Percentiles rank a stretch among this genome's conserved stretches.
Conservation (phyloP, 2,329 filamentous ascomycete species). For the Epichloe amarillans region DNA sequence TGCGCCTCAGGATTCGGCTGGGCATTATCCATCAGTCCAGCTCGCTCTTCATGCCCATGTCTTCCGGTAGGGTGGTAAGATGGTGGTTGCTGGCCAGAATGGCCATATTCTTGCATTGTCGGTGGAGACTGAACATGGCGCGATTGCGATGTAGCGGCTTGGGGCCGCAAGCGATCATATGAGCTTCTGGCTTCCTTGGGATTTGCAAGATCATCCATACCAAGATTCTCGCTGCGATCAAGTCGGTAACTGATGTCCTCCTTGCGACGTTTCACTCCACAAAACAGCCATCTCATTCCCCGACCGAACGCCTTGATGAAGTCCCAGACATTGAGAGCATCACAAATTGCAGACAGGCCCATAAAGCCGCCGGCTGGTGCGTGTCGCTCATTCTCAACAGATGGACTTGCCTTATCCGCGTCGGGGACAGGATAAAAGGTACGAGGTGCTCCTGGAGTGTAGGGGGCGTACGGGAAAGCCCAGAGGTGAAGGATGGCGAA, state of each 20-base stretch:
- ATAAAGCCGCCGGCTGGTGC: conserved; percentile 50
- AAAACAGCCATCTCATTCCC: conserved; percentile 67
- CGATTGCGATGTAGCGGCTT: neutral
- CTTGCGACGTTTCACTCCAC: conserved; percentile 51
- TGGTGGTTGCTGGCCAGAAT: conserved; percentile 21
- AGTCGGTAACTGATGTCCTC: conserved; percentile 36
- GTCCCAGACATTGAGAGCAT: conserved; percentile 73
- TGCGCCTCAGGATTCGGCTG: conserved; percentile 15
- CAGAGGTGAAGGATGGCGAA: conserved; percentile 70
- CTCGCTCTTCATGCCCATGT: conserved; percentile 22
- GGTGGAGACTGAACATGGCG: conserved; percentile 16
- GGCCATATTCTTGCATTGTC: conserved; percentile 18
- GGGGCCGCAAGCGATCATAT: conserved; percentile 13
- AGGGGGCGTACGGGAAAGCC: conserved; percentile 68
- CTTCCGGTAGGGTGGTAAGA: conserved; percentile 23
- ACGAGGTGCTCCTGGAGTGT: conserved; percentile 33
- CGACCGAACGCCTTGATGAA: conserved; percentile 67
- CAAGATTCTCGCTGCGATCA: conserved; percentile 17
- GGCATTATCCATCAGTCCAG: conserved; percentile 28
- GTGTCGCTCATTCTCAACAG: conserved; percentile 29
- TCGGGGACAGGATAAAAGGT: conserved; percentile 35
- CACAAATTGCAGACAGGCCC: conserved; percentile 50
- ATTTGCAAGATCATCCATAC: conserved; percentile 25
- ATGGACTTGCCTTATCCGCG: conserved; percentile 23
- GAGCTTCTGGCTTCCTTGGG: conserved; percentile 8